A percentile compares a stretch with the other conserved stretches of the same genome.
Evolutionary conservation across 1,284 basidiomycete genomes (phyloP).

Genomic region (Cryptococcus wingfieldii): DNA sequence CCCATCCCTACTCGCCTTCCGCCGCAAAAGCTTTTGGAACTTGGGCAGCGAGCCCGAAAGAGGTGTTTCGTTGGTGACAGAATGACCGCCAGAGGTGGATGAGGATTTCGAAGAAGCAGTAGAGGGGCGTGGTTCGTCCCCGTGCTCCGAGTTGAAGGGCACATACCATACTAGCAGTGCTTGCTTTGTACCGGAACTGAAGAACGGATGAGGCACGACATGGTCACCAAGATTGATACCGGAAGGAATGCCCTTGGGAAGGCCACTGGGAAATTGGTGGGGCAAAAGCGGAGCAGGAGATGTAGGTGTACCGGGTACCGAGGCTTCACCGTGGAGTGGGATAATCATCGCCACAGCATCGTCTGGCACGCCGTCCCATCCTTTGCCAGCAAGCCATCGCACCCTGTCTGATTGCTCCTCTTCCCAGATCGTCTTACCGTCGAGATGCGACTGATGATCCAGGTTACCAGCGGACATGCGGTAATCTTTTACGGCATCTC

Average conservation of each 20-base stretch:
- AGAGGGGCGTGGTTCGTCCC: conserved; percentile 10
- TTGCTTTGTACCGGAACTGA: conserved; percentile 26
- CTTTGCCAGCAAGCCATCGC: conserved; percentile 38
- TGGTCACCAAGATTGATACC: background rate
- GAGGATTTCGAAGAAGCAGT: conserved; percentile 4
- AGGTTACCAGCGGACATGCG: no score
- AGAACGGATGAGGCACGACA: conserved; percentile 16
- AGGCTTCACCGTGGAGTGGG: conserved; percentile 26
- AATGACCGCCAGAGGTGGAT: background rate
- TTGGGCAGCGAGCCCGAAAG: conserved; percentile 25
- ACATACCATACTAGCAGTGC: conserved; percentile 47
- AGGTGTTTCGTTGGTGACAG: background rate
- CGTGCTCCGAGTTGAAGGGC: conserved; percentile 38
- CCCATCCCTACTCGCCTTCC: conserved; percentile 25
- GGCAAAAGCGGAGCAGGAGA: background rate
- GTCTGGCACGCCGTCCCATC: conserved; percentile 44
- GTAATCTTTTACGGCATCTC: background rate
- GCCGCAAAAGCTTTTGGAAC: conserved; percentile 40
- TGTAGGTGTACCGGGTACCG: background rate
- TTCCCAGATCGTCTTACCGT: background rate
- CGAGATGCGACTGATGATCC: background rate
- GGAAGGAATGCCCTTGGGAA: conserved; percentile 13
- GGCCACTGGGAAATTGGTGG: conserved; percentile 3
- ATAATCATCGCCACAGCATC: conserved; percentile 49
- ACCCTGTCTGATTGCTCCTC: background rate